Conservation (phyloP, 768 basidiomycete species). For the Mycena sanguinolenta region DNA sequence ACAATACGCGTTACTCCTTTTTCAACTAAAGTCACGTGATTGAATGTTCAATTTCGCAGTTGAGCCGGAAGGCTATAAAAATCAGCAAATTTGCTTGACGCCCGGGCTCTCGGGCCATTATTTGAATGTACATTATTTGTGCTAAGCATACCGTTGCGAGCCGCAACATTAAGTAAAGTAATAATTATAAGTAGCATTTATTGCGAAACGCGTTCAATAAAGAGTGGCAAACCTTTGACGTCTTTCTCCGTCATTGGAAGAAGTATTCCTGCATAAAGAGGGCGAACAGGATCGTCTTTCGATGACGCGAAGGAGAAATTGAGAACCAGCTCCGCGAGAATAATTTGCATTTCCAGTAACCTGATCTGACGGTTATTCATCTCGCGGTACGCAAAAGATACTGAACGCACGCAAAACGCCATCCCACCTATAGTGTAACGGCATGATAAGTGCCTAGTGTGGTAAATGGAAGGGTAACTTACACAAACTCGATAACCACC, state of each 20-base stretch:
- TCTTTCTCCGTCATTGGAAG: slow-evolving; percentile 23
- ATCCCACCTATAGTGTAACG: slow-evolving; percentile 11
- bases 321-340: slow-evolving; percentile 23
- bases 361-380: slow-evolving; percentile 3
- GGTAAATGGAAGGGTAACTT: neutral
- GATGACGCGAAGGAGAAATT: slow-evolving; percentile 25
- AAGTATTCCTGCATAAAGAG: slow-evolving; percentile 27
- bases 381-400: neutral
- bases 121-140: no score
- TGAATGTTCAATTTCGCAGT: slow-evolving; percentile 1
- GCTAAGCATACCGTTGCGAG: neutral
- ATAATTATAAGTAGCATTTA: no score
- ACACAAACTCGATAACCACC: slow-evolving; percentile 30
- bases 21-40: slow-evolving; percentile 26
- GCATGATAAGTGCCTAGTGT: neutral
- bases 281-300: slow-evolving; percentile 16
- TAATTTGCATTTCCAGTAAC: slow-evolving; percentile 28
- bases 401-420: slow-evolving; percentile 31
- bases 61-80: no score
- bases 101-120: no score
- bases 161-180: neutral
- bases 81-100: no score
- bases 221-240: slow-evolving; percentile 26
- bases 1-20: neutral
- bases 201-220: slow-evolving; percentile 17